These are phyloP conservation scores for Stephanodiscus triporus DNA, from an alignment of 108 stramenopile genomes.

Conservation along the genomic window DNA sequence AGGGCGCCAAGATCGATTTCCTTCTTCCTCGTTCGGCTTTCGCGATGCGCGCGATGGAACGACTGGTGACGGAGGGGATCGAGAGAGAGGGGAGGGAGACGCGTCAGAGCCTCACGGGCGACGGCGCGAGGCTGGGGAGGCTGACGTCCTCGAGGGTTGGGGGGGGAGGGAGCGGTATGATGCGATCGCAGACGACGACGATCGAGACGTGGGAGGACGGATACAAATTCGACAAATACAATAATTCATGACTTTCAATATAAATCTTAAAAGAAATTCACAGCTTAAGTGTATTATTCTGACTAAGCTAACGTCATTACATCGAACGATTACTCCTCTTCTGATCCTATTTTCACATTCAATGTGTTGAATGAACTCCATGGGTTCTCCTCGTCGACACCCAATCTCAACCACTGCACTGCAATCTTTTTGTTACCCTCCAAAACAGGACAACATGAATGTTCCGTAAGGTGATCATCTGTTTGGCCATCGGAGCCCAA, in stretches of 20 bases:
- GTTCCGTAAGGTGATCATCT: constrained; percentile 80
- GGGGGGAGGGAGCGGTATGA: constrained; percentile 40
- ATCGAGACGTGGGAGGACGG: constrained; percentile 88
- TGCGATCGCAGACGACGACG: not conserved
- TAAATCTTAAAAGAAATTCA: too few relatives aligned
- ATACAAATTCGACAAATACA: too few relatives aligned
- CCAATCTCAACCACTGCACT: constrained; percentile 89
- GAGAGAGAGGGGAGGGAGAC: constrained; percentile 58
- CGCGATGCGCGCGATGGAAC: constrained; percentile 56
- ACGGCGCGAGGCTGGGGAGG: constrained; percentile 82
- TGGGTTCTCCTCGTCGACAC: constrained; percentile 74
- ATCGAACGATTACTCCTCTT: not conserved
- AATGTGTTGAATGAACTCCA: constrained; percentile 85
- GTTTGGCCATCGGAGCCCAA: constrained; percentile 66
- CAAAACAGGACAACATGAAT: constrained; percentile 88
- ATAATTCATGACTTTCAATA: too few relatives aligned
- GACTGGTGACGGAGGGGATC: constrained; percentile 56
- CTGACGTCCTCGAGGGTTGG: constrained; percentile 67
- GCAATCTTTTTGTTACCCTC: constrained; percentile 86
- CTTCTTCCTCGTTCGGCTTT: not conserved
- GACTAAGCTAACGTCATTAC: too few relatives aligned
- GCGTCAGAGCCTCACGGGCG: constrained; percentile 66
- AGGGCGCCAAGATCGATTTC: too few relatives aligned
- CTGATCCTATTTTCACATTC: constrained; percentile 53
- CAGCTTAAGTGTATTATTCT: too few relatives aligned